Percentiles rank a stretch among this genome's conserved stretches.
Conservation (phyloP, 768 basidiomycete genomes). For the Dacryopinax spathularia region DNA sequence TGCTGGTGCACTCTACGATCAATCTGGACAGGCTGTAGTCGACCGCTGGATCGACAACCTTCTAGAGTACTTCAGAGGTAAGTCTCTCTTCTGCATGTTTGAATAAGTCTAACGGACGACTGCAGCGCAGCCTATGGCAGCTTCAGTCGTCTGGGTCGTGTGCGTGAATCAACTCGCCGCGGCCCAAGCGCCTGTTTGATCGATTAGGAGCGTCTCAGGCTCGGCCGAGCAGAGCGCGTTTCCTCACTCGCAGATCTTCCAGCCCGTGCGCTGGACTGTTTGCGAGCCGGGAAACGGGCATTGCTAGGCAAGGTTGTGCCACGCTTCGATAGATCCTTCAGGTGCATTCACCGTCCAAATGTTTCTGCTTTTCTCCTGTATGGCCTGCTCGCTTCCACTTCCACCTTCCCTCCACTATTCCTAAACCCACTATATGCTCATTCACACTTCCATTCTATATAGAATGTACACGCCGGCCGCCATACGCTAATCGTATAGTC, state of each 20-base stretch:
- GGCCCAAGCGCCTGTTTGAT: neutral
- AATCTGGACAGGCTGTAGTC: neutral
- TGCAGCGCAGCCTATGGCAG: too few relatives aligned
- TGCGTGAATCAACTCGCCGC: neutral
- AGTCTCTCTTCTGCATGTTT: neutral
- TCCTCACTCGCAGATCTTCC: too few relatives aligned
- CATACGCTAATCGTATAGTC: constrained; percentile 20
- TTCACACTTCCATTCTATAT: too few relatives aligned
- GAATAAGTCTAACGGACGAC: neutral
- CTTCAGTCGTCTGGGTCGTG: neutral
- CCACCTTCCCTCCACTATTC: neutral
- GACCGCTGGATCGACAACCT: neutral
- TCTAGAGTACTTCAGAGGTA: neutral
- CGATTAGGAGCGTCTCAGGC: neutral
- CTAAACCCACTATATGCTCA: neutral
- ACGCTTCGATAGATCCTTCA: neutral
- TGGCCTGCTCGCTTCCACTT: neutral
- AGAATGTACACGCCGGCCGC: neutral
- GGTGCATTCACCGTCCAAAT: neutral
- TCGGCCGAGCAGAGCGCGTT: neutral
- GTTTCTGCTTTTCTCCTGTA: neutral
- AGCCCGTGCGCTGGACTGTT: neutral
- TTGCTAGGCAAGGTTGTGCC: neutral
- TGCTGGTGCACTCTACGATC: neutral
- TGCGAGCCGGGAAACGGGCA: neutral